Base-by-base conservation (phyloP, 352 stramenopile species). In the Pythium sukuiense region DNA sequence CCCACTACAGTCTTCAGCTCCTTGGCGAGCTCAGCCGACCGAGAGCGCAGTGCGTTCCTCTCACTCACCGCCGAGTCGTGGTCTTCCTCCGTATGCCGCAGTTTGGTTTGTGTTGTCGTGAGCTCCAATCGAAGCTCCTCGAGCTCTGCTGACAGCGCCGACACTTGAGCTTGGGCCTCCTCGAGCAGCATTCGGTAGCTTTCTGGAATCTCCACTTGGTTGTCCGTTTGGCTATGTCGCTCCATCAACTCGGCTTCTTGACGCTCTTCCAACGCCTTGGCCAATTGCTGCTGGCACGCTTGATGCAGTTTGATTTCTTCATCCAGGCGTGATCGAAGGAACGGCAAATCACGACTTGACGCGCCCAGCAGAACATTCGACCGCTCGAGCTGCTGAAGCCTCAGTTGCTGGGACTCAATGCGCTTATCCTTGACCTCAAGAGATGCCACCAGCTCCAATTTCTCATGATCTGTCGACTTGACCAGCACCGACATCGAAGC, bases 381-480 rank as follows among this genome's bases (percentile, higher is more conserved):
- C 59, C 85, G 85, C 60, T 92, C 83, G 18, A 94, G 60, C 56
- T 92, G 81, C 2, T 67, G 68, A 27, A 93, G 61, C 52, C 87
- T 85, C 65, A 81, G 60, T 52, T 92, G 79, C 27, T 90, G 82
- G 1, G 77, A 68, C 43, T 92, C 84, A 9, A 92, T 90, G 7
- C 86, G 84, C 37, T 79, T 85, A 45, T 94, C 81, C 62, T 93
- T 94, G 3, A 92, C 76, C 57, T 91, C 84, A 1, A 94, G 52
- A 0, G 81, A 76, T n/a, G 74, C 71, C 2, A 62, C 52, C 2
- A 92, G 52, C 41, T 84, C 75, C 12, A 70, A 67, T n/a, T 87
- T 89, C 48, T 94, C 84, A 39, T 91, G 80, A 2, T 88, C 81
- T 1, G 74, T 73, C n/a, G 81, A 61, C 61, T 88, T 88, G 1